phyloP scores from a whole-genome alignment of 352 stramenopile species.

The Saprolegnia parasitica region DNA sequence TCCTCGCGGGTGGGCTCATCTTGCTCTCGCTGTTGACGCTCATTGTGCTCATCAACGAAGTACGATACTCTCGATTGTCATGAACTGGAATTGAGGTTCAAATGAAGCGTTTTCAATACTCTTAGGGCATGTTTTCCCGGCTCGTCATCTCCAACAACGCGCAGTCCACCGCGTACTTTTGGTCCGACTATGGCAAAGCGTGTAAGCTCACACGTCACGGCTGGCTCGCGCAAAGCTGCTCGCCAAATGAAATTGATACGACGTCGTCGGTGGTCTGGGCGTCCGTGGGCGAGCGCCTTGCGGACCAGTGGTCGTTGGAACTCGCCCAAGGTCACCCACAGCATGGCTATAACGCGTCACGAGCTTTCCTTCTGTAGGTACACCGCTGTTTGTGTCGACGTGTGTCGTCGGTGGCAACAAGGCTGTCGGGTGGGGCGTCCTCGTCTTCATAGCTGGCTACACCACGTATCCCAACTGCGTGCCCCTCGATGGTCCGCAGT shows the following conservation, averaged over 20 bases:
- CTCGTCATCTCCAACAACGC: conserved; percentile 17
- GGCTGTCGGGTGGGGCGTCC: conserved; percentile 18
- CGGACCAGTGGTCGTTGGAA: conserved; percentile 16
- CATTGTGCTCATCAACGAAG: neutral
- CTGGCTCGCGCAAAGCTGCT: neutral
- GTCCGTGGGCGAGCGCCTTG: conserved; percentile 6
- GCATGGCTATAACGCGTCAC: neutral
- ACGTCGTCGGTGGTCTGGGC: neutral
- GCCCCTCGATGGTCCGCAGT: neutral
- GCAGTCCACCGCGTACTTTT: neutral
- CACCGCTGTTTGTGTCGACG: conserved; percentile 3
- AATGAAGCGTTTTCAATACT: too few relatives aligned
- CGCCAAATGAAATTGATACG: neutral
- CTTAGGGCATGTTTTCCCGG: conserved; percentile 22
- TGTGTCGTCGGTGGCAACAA: conserved; percentile 15
- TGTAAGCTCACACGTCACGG: neutral
- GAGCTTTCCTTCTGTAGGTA: neutral
- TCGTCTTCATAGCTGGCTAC: conserved; percentile 23
- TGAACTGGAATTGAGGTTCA: too few relatives aligned
- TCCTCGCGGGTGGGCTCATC: neutral
- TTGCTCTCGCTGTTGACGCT: conserved; percentile 1
- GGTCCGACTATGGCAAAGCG: conserved; percentile 8
- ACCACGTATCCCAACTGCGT: conserved; percentile 11
- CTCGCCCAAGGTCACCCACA: neutral
- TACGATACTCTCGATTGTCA: too few relatives aligned